Evolutionary conservation across 371 early-diverging fungal species (phyloP), one percentile per base, ranked within the genome.

Genomic region (Syncephalastrum racemosum): DNA sequence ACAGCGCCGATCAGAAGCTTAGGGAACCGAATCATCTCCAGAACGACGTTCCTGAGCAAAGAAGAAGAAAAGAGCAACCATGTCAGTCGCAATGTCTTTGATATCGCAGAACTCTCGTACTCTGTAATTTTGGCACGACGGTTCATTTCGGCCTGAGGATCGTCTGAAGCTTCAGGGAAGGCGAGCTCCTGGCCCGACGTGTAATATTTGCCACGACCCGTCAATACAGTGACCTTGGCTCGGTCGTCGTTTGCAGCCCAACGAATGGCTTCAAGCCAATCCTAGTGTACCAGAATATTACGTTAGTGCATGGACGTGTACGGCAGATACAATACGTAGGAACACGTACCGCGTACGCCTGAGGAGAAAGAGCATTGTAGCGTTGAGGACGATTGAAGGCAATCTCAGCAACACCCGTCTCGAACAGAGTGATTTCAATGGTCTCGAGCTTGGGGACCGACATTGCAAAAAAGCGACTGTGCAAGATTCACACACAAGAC

Each of bases 1-100:
- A 88, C 81, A 23, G 82, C 89, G n/a, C 81, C 89, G 62, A 90
- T 83, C 14, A 90, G 66, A 16, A 89, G 64, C 56, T 88, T 85
- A 20, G 89, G 90, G 49, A 85, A 89, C 25, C 79, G 68, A 27
- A 90, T 85, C 64, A 90, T 25, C 31, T 77, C 70, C 40, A 62
- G 60, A n/a, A 85, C 70, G 52, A 88, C 68, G 1, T 74, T 65
- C 53, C 85, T 82, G 40, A 46, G 19, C 15, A 7, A 0, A 23
- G n/a, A 51, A 16, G 19, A 27, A 10, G 10, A 48, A 22, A 19
- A 39, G 36, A 39, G 4, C 12, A 27, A 31, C 12, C 7, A 47
- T 18, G n/a, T 36, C 19, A 19, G 36, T 2, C 16, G 15, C 23
- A 13, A 15, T 39, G 36, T 46, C 45, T 31, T 2, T 12, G 10